phyloP scores from a whole-genome alignment of 345 rosid species.

The Arabis alpina region DNA sequence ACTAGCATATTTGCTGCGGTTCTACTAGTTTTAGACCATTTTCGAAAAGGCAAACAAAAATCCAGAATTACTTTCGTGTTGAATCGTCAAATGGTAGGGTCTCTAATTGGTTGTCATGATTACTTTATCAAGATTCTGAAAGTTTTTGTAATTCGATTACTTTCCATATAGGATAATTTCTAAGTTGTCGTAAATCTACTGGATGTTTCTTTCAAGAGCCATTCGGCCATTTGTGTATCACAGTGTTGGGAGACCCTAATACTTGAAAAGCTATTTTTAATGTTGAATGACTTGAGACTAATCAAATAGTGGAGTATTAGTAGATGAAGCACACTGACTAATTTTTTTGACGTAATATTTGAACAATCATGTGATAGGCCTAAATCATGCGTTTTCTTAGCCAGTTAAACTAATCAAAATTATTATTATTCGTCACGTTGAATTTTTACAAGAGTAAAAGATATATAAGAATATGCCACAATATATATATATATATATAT shows the following conservation, averaged over 20 bases:
- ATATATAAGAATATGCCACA: background rate
- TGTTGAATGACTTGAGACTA: constrained; percentile 28
- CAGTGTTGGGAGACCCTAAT: constrained; percentile 29
- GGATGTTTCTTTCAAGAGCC: constrained; percentile 5
- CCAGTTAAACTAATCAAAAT: constrained; percentile 1
- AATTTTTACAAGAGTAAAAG: background rate
- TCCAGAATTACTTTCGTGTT: background rate
- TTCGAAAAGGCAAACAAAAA: background rate
- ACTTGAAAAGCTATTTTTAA: constrained; percentile 12
- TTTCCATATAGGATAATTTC: constrained; percentile 19
- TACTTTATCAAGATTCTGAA: background rate
- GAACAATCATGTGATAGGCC: constrained; percentile 21
- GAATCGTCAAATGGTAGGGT: constrained; percentile 32
- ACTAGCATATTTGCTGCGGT: constrained; percentile 7
- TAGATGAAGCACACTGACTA: constrained; percentile 40
- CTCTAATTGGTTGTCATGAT: constrained; percentile 31
- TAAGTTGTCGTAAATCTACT: constrained; percentile 33
- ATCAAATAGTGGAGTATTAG: constrained; percentile 40
- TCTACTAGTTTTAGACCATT: background rate
- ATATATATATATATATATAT: constrained; percentile 9
- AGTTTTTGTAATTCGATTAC: background rate
- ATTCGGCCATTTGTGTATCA: background rate
- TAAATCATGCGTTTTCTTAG: constrained; percentile 5
- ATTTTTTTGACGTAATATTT: constrained; percentile 5
- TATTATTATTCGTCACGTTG: background rate